Conservation (phyloP, 257 asterid species). For the Rhazya stricta region DNA sequence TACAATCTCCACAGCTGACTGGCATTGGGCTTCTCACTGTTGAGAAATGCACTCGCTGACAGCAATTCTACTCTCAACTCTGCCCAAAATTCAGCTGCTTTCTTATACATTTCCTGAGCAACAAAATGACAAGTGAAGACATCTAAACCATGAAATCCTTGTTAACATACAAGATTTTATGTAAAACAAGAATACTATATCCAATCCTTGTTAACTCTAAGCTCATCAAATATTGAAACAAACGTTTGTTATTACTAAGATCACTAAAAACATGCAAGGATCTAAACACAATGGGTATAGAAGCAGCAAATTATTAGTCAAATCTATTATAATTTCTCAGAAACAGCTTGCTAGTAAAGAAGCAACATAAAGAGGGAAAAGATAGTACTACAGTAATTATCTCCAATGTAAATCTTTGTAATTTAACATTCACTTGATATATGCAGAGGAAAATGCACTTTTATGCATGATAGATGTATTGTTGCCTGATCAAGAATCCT, state of each 20-base stretch:
- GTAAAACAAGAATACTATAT: not conserved
- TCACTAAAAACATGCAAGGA: not conserved
- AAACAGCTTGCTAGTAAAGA: not conserved
- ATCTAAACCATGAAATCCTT: not conserved
- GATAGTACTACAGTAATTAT: not conserved
- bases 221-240: not conserved
- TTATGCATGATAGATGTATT: not conserved
- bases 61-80: slow-evolving; percentile 79
- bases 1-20: slow-evolving; percentile 91
- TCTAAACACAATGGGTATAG: not conserved
- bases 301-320: not conserved
- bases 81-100: slow-evolving; percentile 92
- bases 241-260: not conserved
- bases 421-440: not conserved
- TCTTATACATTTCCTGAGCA: slow-evolving; percentile 75
- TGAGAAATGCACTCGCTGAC: slow-evolving; percentile 57
- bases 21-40: slow-evolving; percentile 55
- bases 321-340: not conserved
- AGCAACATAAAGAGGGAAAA: not conserved
- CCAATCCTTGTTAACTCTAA: not conserved
- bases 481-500: not conserved
- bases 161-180: not conserved
- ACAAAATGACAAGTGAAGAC: slow-evolving; percentile 18
- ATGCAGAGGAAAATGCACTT: not conserved
- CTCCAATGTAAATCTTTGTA: not conserved